phyloP scores from a whole-genome alignment of 2,329 filamentous ascomycete species.

The Clarireedia hainanense region DNA sequence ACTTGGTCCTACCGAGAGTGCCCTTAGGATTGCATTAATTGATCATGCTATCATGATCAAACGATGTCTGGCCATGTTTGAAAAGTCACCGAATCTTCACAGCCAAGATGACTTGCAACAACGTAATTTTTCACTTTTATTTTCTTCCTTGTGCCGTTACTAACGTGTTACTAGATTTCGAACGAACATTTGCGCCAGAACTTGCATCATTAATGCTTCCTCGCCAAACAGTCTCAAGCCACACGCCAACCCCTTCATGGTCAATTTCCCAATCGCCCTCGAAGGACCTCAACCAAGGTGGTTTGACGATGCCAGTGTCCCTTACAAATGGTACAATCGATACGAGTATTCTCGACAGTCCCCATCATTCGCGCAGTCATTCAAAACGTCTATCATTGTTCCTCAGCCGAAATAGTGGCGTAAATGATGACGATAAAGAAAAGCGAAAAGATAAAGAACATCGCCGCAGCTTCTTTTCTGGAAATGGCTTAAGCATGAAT shows the following conservation, averaged over 20 bases:
- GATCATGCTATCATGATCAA: constrained; percentile 87
- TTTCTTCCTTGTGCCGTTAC: constrained; percentile 1
- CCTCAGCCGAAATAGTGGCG: neutral
- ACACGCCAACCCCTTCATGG: constrained; percentile 33
- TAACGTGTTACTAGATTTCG: constrained; percentile 42
- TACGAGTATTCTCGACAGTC: constrained; percentile 21
- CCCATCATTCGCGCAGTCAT: constrained; percentile 6
- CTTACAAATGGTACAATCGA: constrained; percentile 21
- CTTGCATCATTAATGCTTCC: constrained; percentile 53
- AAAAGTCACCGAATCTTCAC: constrained; percentile 48
- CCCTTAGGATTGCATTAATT: constrained; percentile 75
- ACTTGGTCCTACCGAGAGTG: constrained; percentile 58
- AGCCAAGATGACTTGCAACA: constrained; percentile 52
- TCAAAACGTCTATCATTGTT: constrained; percentile 7
- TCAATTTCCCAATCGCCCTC: constrained; percentile 12
- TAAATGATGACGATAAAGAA: neutral
- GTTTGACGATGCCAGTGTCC: constrained; percentile 12
- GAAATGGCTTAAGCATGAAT: constrained; percentile 10
- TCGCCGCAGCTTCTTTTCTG: constrained; percentile 8
- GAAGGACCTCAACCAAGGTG: constrained; percentile 13
- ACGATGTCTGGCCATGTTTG: constrained; percentile 65
- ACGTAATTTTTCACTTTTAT: constrained; percentile 41
- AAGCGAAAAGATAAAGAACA: constrained; percentile 3
- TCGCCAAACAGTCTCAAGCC: constrained; percentile 22
- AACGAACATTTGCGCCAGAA: constrained; percentile 56